Evolutionary conservation across 2,329 filamentous ascomycete species (phyloP), one percentile per base, ranked within the genome.

Genomic region (Aureobasidium zeae): DNA sequence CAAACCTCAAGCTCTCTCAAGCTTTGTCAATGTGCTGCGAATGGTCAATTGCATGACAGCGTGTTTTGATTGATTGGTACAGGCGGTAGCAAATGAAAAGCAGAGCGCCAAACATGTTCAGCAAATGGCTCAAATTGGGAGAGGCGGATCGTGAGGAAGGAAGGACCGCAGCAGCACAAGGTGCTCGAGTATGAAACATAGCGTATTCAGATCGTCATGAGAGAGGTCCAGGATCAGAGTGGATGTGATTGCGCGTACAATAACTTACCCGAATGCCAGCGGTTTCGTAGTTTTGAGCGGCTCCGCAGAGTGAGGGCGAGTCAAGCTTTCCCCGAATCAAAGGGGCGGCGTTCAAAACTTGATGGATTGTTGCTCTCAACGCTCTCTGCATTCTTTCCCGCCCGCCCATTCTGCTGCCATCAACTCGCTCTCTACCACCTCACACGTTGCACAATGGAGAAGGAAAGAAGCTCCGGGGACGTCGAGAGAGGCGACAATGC

Each of bases 391-490:
- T 41, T 41, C 37, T 32, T 41, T 25, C 11, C 28, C 11, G 19
- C 15, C 11, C 20, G 15, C 37, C 2, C 6, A 19, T 30, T 25
- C 20, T 17, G 28, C 28, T 41, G 37, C 19, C 19, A 28, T 16
- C 26, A 29, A 25, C 6, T 12, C 37, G 6, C 28, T 25, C 11
- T 25, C 22, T 25, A 25, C 28, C 20, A 32, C 37, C 28, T 21
- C 37, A 31, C 37, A 16, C 13, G 22, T 28, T 17, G 39, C 77
- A 73, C 70, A 57, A 83, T 74, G 61, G 84, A 94, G 65, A 95
- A 94, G 69, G 80, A 74, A 55, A 82, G 88, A 61, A 73, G 79
- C 57, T 94, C 86, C 34, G 83, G 83, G 64, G 88, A 94, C 64
- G 70, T 75, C 56, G 69, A 76, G 46, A 76, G 82, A 63, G 56